Evolutionary conservation across 495 filamentous ascomycete genomes (phyloP).

Genomic region (Aspergillus steynii): DNA sequence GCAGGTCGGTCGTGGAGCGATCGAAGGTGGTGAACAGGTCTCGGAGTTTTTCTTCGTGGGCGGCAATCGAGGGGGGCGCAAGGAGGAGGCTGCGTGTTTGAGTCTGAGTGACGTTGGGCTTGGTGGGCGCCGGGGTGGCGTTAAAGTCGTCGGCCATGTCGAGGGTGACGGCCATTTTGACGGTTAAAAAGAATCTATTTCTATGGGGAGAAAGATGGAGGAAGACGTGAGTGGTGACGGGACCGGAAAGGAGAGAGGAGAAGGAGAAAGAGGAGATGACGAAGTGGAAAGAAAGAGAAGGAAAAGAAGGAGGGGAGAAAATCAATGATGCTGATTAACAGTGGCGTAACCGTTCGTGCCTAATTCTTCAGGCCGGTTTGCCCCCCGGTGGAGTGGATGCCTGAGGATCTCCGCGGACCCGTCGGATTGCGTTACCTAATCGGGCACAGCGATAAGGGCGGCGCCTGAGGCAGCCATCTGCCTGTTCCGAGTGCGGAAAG

Average conservation of each 20-base stretch:
- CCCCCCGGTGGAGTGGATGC: background rate
- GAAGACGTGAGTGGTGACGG: background rate
- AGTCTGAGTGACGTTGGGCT: background rate
- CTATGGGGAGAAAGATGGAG: background rate
- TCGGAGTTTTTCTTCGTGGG: conserved; percentile 62
- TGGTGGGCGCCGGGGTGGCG: background rate
- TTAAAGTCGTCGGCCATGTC: background rate
- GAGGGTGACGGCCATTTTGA: conserved; percentile 3
- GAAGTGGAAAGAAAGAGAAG: background rate
- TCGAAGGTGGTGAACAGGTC: conserved; percentile 62
- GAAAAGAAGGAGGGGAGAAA: background rate
- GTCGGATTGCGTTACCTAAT: background rate
- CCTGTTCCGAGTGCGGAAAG: background rate
- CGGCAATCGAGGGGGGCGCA: conserved; percentile 71
- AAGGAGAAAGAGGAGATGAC: background rate
- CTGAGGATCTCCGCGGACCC: background rate
- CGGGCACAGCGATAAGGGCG: background rate
- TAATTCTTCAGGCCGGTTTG: background rate
- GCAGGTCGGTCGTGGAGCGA: conserved; percentile 77
- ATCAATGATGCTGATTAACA: background rate
- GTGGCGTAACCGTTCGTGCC: background rate
- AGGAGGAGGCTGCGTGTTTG: conserved; percentile 61
- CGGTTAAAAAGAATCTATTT: background rate
- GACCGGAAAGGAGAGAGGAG: background rate
- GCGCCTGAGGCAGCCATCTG: background rate